phyloP scores from a whole-genome alignment of 1,284 basidiomycete genomes.

The Polyporus tsugae region DNA sequence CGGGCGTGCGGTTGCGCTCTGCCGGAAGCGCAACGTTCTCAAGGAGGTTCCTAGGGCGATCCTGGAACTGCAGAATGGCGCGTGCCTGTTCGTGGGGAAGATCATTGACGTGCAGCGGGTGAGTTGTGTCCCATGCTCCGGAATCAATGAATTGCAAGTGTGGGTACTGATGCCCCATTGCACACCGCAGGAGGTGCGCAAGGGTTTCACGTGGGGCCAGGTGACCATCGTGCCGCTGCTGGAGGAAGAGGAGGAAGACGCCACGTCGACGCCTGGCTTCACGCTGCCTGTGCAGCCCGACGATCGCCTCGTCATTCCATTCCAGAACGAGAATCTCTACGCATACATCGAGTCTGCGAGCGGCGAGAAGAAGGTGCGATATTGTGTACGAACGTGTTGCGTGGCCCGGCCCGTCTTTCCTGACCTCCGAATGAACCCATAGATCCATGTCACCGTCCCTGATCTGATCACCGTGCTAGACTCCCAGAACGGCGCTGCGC shows the following conservation, averaged over 20 bases:
- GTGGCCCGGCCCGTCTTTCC: not conserved
- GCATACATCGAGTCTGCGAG: constrained; percentile 50
- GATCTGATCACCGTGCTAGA: constrained; percentile 67
- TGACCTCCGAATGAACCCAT: not conserved
- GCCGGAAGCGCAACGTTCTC: constrained; percentile 45
- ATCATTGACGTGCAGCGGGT: constrained; percentile 56
- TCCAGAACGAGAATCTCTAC: constrained; percentile 67
- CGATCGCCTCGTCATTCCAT: constrained; percentile 51
- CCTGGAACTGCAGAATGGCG: constrained; percentile 57
- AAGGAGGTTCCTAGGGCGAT: constrained; percentile 57
- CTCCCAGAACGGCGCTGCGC: constrained; percentile 58
- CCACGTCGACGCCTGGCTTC: constrained; percentile 8
- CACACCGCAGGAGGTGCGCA: constrained; percentile 39
- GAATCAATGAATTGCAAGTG: not conserved
- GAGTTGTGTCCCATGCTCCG: constrained; percentile 13
- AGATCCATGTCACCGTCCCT: constrained; percentile 58
- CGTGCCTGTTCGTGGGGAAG: constrained; percentile 62
- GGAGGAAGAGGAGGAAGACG: constrained; percentile 56
- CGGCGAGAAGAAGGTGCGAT: constrained; percentile 41
- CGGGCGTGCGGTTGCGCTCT: constrained; percentile 48
- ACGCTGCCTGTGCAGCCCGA: constrained; percentile 31
- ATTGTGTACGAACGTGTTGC: not conserved
- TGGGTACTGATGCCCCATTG: not conserved
- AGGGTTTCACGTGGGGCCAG: constrained; percentile 52
- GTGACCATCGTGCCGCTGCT: constrained; percentile 54